phyloP scores from a whole-genome alignment of 257 asterid species.

The Solanum peruvianum region DNA sequence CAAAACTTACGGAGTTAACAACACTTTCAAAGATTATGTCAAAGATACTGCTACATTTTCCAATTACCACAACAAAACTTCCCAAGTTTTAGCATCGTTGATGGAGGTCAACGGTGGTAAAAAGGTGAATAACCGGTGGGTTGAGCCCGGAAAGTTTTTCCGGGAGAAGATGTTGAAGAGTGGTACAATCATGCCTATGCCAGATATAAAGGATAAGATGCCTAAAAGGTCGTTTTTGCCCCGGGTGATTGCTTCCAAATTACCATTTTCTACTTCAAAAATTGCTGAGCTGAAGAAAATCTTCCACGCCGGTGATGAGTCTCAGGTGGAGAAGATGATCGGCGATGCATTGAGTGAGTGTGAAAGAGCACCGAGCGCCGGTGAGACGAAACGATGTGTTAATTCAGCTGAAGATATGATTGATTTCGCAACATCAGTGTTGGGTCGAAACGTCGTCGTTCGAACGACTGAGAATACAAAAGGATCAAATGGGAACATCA shows the following conservation, averaged over 20 bases:
- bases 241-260: constrained; percentile 49
- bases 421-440: constrained; percentile 67
- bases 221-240: constrained; percentile 88
- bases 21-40: constrained; percentile 54
- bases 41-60: constrained; percentile 37
- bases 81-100: constrained; percentile 7
- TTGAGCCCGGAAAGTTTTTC: constrained; percentile 83
- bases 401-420: constrained; percentile 84
- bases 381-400: constrained; percentile 80
- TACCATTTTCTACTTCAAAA: constrained; percentile 77
- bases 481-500: constrained; percentile 38
- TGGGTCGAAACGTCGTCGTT: constrained; percentile 69
- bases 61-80: constrained; percentile 31
- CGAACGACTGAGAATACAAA: constrained; percentile 38
- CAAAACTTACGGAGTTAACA: constrained; percentile 51
- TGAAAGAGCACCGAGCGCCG: constrained; percentile 65
- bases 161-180: constrained; percentile 56
- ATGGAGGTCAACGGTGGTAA: constrained; percentile 11
- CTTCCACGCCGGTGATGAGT: constrained; percentile 54
- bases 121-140: constrained; percentile 33
- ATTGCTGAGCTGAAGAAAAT: constrained; percentile 30
- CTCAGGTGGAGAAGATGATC: constrained; percentile 38
- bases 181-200: constrained; percentile 77
- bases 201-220: constrained; percentile 80
- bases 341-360: constrained; percentile 48